These are phyloP conservation scores for Staphylotrichum longicolle DNA, from an alignment of 495 filamentous ascomycete species.

Conservation along the genomic window DNA sequence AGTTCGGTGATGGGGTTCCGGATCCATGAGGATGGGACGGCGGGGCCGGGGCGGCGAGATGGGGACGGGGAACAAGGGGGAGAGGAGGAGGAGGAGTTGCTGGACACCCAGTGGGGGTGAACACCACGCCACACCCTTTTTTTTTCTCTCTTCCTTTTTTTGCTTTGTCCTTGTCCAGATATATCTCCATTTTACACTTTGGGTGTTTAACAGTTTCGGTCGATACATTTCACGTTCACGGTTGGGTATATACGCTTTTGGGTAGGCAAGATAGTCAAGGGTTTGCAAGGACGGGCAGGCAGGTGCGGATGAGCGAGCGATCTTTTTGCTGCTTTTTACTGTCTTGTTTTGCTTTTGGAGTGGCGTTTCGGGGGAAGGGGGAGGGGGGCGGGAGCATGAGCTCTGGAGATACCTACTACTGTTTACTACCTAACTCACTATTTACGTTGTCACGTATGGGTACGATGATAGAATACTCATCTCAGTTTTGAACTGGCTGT, in stretches of 20 bases:
- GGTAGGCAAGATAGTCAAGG: too few species aligned
- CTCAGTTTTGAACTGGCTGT: not conserved
- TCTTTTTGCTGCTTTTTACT: not conserved
- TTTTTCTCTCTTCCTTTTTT: slow-evolving; percentile 1
- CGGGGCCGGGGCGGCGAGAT: not conserved
- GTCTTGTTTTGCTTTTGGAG: not conserved
- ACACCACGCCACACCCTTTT: not conserved
- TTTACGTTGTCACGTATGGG: slow-evolving; percentile 6
- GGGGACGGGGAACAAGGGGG: not conserved
- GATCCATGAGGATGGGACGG: slow-evolving; percentile 32
- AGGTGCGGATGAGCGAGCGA: slow-evolving; percentile 1
- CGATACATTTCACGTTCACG: too few species aligned
- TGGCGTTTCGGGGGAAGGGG: not conserved
- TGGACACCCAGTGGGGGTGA: slow-evolving; percentile 15
- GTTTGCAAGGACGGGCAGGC: not conserved
- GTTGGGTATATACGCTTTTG: too few species aligned
- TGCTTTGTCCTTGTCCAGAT: not conserved
- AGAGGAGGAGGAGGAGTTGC: slow-evolving; percentile 7
- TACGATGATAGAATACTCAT: slow-evolving; percentile 16
- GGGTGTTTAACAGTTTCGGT: not conserved
- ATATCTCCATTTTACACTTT: not conserved
- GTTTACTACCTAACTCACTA: not conserved
- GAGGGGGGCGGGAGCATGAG: not conserved
- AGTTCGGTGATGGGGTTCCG: slow-evolving; percentile 24
- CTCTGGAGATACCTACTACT: slow-evolving; percentile 8